phyloP scores from a whole-genome alignment of 116 monocot species.

The Dioscorea cayenensis region DNA sequence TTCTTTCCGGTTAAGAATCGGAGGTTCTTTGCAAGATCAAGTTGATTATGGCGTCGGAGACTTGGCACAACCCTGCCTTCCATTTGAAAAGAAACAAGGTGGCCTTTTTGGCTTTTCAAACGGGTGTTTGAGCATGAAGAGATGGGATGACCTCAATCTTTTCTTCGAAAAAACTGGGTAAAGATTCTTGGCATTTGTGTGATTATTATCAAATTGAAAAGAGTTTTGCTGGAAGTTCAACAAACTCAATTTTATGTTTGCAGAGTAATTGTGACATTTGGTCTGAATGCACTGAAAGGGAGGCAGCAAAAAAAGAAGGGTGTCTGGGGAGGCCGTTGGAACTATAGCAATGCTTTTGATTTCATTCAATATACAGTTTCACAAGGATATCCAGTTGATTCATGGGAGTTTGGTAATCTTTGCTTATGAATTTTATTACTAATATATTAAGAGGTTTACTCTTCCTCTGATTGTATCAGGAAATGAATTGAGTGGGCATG shows the following conservation, averaged over 20 bases:
- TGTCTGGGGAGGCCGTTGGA: slow-evolving; percentile 46
- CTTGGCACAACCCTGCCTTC: slow-evolving; percentile 7
- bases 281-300: slow-evolving; percentile 73
- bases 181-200: neutral
- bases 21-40: slow-evolving; percentile 85
- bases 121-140: slow-evolving; percentile 61
- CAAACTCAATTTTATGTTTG: neutral
- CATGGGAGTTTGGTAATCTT: slow-evolving; percentile 80
- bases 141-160: slow-evolving; percentile 66
- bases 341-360: slow-evolving; percentile 49
- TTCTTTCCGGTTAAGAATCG: slow-evolving; percentile 51
- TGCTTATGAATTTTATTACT: neutral
- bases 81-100: slow-evolving; percentile 2
- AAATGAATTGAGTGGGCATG: slow-evolving; percentile 67
- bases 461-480: slow-evolving; percentile 14
- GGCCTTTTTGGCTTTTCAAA: slow-evolving; percentile 58
- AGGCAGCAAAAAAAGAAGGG: slow-evolving; percentile 13
- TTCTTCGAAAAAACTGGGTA: slow-evolving; percentile 63
- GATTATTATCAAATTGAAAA: neutral
- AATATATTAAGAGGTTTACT: neutral
- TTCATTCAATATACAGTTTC: slow-evolving; percentile 57
- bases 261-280: slow-evolving; percentile 66
- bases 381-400: slow-evolving; percentile 58
- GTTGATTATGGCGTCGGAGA: slow-evolving; percentile 35
- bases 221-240: too few species aligned